phyloP scores from a whole-genome alignment of 257 asterid species.

The Euphrasia confusa region DNA sequence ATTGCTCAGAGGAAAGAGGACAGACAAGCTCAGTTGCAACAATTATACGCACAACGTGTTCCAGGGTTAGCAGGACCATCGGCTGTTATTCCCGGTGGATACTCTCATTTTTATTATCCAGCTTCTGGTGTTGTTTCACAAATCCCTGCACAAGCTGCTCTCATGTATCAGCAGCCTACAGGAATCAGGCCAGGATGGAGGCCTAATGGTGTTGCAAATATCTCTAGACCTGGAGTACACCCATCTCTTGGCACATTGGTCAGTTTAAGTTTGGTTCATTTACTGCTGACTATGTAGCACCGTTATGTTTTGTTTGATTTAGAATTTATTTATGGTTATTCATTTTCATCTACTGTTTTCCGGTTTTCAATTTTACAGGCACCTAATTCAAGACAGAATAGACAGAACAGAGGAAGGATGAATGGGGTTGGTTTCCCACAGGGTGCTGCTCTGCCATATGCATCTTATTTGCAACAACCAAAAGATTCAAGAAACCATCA shows the following conservation, averaged over 20 bases:
- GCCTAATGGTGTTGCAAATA: conserved; percentile 44
- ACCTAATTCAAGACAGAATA: conserved; percentile 47
- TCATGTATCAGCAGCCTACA: conserved; percentile 49
- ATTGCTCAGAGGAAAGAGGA: conserved; percentile 93
- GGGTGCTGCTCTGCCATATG: conserved; percentile 37
- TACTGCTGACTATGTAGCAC: not conserved
- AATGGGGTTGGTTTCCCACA: conserved; percentile 37
- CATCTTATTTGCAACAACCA: conserved; percentile 33
- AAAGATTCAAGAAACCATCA: conserved; percentile 49
- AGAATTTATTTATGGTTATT: too few species aligned
- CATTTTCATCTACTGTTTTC: not conserved
- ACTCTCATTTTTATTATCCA: conserved; percentile 58
- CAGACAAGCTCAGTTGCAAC: conserved; percentile 61
- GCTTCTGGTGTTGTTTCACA: conserved; percentile 49
- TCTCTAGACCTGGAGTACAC: conserved; percentile 43
- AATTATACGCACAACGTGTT: conserved; percentile 50
- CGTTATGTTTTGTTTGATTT: too few species aligned
- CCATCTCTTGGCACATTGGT: conserved; percentile 55
- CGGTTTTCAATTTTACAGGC: conserved; percentile 30
- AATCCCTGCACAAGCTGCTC: conserved; percentile 46
- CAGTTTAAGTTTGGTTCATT: conserved; percentile 23
- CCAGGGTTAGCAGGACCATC: conserved; percentile 44
- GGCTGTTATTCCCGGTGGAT: conserved; percentile 54
- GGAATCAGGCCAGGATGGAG: conserved; percentile 70
- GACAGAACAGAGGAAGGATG: conserved; percentile 60